Evolutionary conservation across 2,329 filamentous ascomycete species (phyloP), one percentile per base, ranked within the genome.

Genomic region (Xylaria multiplex): DNA sequence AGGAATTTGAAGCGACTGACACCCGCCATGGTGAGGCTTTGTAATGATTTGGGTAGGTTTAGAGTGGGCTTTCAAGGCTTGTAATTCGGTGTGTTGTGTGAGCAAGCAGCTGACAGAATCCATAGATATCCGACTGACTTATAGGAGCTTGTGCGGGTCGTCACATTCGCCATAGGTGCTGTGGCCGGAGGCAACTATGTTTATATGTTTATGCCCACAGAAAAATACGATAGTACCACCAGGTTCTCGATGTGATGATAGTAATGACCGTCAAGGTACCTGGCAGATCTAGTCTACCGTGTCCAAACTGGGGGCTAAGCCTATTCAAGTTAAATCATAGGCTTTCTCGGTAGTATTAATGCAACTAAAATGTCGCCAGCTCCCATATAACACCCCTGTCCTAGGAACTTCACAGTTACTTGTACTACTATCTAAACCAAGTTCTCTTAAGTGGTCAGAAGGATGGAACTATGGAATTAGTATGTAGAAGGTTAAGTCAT

Each of bases 1-100:
- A 98, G 81, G 78, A 99, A 98, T 77, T 90, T 90, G 76, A 92
- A 87, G 77, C 94, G 93, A 72, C 81, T 82, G 71, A 85, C 81
- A 66, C 81, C 77, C 68, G 85, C 84, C 87, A 90, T 90, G 72
- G 58, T 66, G 65, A 30, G 40, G 53, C 19, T 63, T 30, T n/a
- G 64, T 50, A 53, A 61, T 30, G 61, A 59, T 32, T 40, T 40
- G 13, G 11, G 5, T 19, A 66, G 55, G 71, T 56, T 46, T 16
- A 37, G 53, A 53, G 54, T 37, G 22, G 50, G 55, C 46, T 43
- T 35, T 55, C 27, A 24, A 60, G 52, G 35, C 48, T 58, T 42
- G 63, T 24, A 35, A 22, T 46, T 56, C n/a, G 37, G 30, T 19
- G 60, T 37, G 58, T 6, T 22, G 58, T 49, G 24, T 5, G 6